These are phyloP conservation scores for Lasiodiplodia citricola DNA, from an alignment of 2,329 filamentous ascomycete genomes.

Conservation along the genomic window DNA sequence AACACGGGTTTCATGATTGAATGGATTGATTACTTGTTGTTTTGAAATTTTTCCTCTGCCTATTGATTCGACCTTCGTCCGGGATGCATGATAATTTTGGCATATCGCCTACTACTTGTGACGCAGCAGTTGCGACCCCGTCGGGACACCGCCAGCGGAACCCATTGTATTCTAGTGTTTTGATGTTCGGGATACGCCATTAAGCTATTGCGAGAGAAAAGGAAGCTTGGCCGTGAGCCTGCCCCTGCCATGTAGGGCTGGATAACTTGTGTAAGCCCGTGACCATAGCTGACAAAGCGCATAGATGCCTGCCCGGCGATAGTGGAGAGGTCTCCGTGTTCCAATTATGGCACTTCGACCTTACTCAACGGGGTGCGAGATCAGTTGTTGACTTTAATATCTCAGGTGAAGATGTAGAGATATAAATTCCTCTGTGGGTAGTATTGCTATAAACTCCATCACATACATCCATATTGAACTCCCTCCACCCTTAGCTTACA, in stretches of 20 bases:
- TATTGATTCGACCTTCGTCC: neutral
- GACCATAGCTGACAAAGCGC: neutral
- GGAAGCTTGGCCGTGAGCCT: too few species aligned
- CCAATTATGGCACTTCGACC: neutral
- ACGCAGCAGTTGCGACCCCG: neutral
- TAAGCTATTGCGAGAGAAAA: too few species aligned
- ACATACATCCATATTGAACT: neutral
- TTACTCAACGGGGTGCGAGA: neutral
- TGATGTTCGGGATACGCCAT: too few species aligned
- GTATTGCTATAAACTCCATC: neutral
- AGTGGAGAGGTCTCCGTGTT: neutral
- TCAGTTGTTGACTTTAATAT: too few species aligned
- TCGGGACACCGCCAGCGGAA: neutral
- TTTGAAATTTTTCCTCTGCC: neutral
- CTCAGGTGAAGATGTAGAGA: too few species aligned
- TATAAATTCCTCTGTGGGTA: neutral
- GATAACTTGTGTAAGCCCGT: neutral
- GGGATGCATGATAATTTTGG: neutral
- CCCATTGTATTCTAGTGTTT: too few species aligned
- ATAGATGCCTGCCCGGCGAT: neutral
- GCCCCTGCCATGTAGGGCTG: too few species aligned
- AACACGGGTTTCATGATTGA: neutral
- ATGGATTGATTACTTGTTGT: neutral
- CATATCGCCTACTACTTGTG: neutral
- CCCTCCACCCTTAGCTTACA: neutral